Evolutionary conservation across 1,284 basidiomycete genomes (phyloP).

Genomic region (Microstroma glucosiphilum): DNA sequence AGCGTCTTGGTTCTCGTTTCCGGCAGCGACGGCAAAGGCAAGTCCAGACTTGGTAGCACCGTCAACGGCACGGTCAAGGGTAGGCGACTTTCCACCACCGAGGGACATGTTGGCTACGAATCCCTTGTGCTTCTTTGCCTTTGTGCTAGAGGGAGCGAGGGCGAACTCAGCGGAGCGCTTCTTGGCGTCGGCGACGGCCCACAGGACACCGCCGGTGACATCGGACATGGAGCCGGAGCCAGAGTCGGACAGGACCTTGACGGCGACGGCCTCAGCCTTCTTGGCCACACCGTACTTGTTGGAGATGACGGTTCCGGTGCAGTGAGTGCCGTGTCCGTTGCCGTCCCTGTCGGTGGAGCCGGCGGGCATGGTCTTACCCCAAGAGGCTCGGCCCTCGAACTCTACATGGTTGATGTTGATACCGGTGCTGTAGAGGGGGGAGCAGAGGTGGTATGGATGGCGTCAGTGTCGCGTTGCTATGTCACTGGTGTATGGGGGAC

Average conservation of each 20-base stretch:
- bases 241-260: constrained; percentile 89
- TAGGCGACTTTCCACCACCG: constrained; percentile 85
- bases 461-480: too few relatives aligned
- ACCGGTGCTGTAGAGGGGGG: constrained; percentile 71
- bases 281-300: constrained; percentile 88
- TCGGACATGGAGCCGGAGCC: constrained; percentile 95
- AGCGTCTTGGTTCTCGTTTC: constrained; percentile 66
- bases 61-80: constrained; percentile 80
- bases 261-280: constrained; percentile 81
- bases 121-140: constrained; percentile 71
- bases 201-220: constrained; percentile 65
- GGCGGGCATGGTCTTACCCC: constrained; percentile 54
- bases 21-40: constrained; percentile 73
- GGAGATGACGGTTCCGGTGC: constrained; percentile 61
- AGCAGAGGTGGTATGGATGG: background rate
- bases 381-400: constrained; percentile 73
- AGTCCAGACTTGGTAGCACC: constrained; percentile 74
- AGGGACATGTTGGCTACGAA: constrained; percentile 98
- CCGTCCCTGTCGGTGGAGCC: constrained; percentile 69
- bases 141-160: constrained; percentile 63
- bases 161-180: constrained; percentile 59
- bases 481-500: too few relatives aligned
- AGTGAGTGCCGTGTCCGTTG: constrained; percentile 68
- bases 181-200: constrained; percentile 67
- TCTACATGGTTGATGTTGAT: constrained; percentile 81